Base-by-base conservation (phyloP, 441 rosid species). In the Populus hybrid region DNA sequence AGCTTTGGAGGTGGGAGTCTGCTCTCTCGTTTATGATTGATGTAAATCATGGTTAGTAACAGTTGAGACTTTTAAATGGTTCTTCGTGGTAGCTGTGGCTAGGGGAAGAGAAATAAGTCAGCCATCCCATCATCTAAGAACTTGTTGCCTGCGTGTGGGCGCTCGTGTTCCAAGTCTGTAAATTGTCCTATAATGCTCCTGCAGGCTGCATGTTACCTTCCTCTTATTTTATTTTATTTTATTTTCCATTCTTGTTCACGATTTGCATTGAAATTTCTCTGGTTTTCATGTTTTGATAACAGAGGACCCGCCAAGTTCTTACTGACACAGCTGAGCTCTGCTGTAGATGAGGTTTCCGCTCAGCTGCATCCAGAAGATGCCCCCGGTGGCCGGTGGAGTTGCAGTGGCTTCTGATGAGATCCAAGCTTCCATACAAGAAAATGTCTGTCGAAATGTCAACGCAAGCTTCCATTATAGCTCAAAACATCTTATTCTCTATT, bases 1-100 rank as follows among this genome's bases (percentile, higher is more conserved):
- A 79, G 94, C 91, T 79, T 87, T 91, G 78, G 82, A 86, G 89
- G 85, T 84, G 24, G 77, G 85, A 76, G 42, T 16, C 35, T 65
- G 67, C 40, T 72, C 23, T 53, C 69, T 16, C 36, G 32, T 30
- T 28, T 38, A 9, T 42, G 50, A 61, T 74, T 3, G 34, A 73
- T 46, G 34, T 9, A 24, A 34, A 65, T 78, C 30, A 50, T 75
- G 50, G 9, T 30, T 35, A 14, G 42, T 46, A 64, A 30, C 53
- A 46, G 57, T 46, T 46, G 57, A 46, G 4, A 1, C 42, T 9
- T 38, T 8, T 38, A 38, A 38, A 38, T 38, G 42, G 42, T 38
- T 38, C 42, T 38, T 46, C 53, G 16, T 12, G 18, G 70, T 21
- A 50, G 34, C 16, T 64, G 63, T 46, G 76, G 18, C 7, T 66